Evolutionary conservation across 2,329 filamentous ascomycete species (phyloP).

Genomic region (Ramularia endophylla): DNA sequence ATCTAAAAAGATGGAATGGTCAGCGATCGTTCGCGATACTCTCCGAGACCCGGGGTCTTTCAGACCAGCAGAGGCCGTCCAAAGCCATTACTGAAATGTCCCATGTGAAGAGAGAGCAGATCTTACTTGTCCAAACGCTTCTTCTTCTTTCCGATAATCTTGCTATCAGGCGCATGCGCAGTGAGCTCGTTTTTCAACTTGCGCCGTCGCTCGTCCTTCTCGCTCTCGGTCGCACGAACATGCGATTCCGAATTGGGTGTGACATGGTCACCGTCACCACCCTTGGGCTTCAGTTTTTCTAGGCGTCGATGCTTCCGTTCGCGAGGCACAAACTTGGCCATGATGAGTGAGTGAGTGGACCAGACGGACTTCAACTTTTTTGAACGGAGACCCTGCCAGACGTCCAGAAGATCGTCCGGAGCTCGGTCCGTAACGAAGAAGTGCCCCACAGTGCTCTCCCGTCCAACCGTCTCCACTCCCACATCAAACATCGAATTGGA

Average conservation of each 20-base stretch:
- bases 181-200: conserved; percentile 50
- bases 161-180: conserved; percentile 48
- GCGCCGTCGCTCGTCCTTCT: conserved; percentile 48
- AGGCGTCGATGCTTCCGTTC: conserved; percentile 59
- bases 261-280: conserved; percentile 36
- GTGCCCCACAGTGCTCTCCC: too few species aligned
- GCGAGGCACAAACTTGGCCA: conserved; percentile 46
- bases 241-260: conserved; percentile 52
- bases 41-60: too few species aligned
- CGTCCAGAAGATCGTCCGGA: too few species aligned
- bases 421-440: too few species aligned
- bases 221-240: conserved; percentile 44
- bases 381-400: too few species aligned
- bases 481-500: too few species aligned
- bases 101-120: too few species aligned
- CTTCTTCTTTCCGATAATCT: conserved; percentile 59
- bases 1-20: too few species aligned
- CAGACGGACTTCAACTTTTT: conserved; percentile 8
- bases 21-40: too few species aligned
- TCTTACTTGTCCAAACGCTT: conserved; percentile 61
- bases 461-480: too few species aligned
- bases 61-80: too few species aligned
- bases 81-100: too few species aligned
- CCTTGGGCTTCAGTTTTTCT: conserved; percentile 49
- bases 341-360: conserved; percentile 3